These are phyloP conservation scores for Herpetospermum pedunculosum DNA, from an alignment of 306 rosid genomes.

Conservation along the genomic window DNA sequence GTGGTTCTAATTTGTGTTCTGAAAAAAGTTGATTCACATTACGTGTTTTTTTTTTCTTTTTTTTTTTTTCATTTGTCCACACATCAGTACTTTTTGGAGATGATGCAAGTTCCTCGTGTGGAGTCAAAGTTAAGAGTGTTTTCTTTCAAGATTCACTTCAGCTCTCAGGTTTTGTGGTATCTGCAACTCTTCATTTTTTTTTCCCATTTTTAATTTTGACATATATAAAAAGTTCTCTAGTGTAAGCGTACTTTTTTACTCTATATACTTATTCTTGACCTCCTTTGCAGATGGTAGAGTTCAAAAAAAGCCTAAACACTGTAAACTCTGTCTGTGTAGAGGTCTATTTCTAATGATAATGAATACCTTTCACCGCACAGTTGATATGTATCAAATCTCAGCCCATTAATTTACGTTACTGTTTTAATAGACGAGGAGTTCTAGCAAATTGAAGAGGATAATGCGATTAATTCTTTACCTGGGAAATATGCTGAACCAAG, in stretches of 20 bases:
- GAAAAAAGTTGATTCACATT: no score
- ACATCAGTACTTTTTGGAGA: slow-evolving; percentile 80
- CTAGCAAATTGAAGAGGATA: slow-evolving; percentile 70
- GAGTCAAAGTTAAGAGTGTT: slow-evolving; percentile 92
- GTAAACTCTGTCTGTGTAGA: slow-evolving; percentile 86
- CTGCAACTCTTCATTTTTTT: slow-evolving; percentile 9
- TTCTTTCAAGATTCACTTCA: slow-evolving; percentile 90
- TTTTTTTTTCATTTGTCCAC: slow-evolving; percentile 9
- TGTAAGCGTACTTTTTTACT: slow-evolving; percentile 1
- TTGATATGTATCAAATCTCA: slow-evolving; percentile 21
- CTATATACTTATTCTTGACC: background rate
- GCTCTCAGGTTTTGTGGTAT: slow-evolving; percentile 68
- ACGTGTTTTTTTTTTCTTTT: background rate
- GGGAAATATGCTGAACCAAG: slow-evolving; percentile 92
- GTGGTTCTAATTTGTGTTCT: no score
- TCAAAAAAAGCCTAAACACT: slow-evolving; percentile 60
- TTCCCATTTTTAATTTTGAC: background rate
- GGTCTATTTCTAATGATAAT: slow-evolving; percentile 34
- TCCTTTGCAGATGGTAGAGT: slow-evolving; percentile 54
- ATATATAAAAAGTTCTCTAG: background rate
- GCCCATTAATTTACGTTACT: background rate
- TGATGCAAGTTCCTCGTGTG: slow-evolving; percentile 97
- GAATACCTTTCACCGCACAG: slow-evolving; percentile 3
- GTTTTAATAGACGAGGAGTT: slow-evolving; percentile 54
- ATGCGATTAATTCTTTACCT: slow-evolving; percentile 73